Conservation (phyloP, 768 basidiomycete species). For the Trametopsis cervina region DNA sequence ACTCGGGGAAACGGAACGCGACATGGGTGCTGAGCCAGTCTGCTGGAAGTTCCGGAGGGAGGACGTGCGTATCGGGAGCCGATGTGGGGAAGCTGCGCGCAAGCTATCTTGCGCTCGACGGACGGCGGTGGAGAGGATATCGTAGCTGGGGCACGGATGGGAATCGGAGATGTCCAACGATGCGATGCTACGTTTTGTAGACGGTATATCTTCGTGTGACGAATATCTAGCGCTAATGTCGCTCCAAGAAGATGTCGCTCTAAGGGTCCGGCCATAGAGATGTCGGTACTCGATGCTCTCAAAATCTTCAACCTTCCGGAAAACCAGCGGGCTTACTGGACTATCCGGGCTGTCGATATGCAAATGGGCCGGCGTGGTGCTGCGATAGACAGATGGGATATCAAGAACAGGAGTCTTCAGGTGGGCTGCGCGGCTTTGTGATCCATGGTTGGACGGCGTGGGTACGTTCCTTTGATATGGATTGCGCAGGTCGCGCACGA, state of each 20-base stretch:
- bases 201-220: not conserved
- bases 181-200: constrained; percentile 15
- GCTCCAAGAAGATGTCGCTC: constrained; percentile 1
- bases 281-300: not conserved
- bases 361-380: not conserved
- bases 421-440: not conserved
- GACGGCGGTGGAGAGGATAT: constrained; percentile 1
- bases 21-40: constrained; percentile 1
- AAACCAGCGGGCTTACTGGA: constrained; percentile 6
- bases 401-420: not conserved
- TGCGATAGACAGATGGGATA: not conserved
- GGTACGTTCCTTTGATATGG: not conserved
- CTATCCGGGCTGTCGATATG: not conserved
- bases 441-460: not conserved
- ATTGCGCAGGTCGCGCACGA: too few species aligned
- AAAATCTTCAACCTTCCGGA: not conserved
- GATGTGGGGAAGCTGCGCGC: not conserved
- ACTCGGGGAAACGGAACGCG: constrained; percentile 1
- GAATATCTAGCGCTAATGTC: not conserved
- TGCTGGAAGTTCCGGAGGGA: not conserved
- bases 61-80: constrained; percentile 4
- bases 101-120: not conserved
- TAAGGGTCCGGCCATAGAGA: not conserved
- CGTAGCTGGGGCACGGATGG: constrained; percentile 6
- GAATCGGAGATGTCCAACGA: constrained; percentile 8